These are phyloP conservation scores for Blastobotrys malaysiensis DNA, from an alignment of 1,139 yeast genomes.

Conservation along the genomic window DNA sequence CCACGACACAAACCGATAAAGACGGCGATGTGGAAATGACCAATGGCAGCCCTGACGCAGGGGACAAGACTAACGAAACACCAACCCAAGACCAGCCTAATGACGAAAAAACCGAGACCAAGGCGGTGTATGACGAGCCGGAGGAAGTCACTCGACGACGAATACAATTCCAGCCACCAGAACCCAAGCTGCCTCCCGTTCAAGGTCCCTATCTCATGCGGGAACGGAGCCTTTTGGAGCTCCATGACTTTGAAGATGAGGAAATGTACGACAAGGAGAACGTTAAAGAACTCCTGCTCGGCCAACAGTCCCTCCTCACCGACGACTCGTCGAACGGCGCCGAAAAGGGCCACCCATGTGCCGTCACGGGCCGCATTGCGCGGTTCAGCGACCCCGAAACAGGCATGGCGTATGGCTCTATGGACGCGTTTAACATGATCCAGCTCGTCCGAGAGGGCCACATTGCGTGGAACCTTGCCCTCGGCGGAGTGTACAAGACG, in stretches of 20 bases:
- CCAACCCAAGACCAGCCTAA: not conserved
- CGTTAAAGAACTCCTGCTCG: conserved; percentile 50
- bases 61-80: not conserved
- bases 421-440: conserved; percentile 68
- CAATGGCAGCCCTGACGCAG: no score
- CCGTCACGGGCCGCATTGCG: conserved; percentile 74
- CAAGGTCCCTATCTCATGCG: conserved; percentile 24
- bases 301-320: conserved; percentile 43
- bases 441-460: conserved; percentile 62
- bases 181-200: conserved; percentile 16
- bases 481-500: conserved; percentile 65
- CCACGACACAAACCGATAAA: no score
- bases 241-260: conserved; percentile 30
- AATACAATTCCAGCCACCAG: conserved; percentile 1
- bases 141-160: not conserved
- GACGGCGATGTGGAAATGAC: no score
- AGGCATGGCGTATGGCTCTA: conserved; percentile 75
- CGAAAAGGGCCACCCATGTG: conserved; percentile 42
- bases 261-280: conserved; percentile 28
- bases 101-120: not conserved
- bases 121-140: not conserved
- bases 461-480: conserved; percentile 65
- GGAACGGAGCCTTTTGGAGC: conserved; percentile 11
- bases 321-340: not conserved
- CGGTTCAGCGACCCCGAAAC: conserved; percentile 81